Percentiles rank a stretch among this genome's conserved stretches.
Conservation (phyloP, 75 land plant species). For the Pseudotsuga menziesii region DNA sequence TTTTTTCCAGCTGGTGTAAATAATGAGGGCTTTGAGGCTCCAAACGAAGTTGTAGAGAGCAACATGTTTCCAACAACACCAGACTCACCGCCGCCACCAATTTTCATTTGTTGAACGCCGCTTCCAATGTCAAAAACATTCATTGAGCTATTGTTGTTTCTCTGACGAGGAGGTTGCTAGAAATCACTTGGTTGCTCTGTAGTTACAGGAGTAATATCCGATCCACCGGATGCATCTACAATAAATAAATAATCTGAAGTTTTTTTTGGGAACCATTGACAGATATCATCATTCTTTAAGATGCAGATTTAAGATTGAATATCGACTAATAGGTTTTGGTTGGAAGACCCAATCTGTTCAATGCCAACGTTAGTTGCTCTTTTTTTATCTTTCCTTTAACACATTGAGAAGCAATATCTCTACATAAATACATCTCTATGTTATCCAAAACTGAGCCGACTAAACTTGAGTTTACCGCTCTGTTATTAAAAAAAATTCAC, state of each 20-base stretch:
- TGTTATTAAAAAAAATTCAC: no score
- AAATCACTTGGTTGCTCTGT: conserved; percentile 75
- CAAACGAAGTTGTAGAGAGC: conserved; percentile 4
- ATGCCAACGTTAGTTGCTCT: no score
- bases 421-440: no score
- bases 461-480: no score
- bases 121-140: conserved; percentile 37
- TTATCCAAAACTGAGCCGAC: no score
- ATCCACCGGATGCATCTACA: conserved; percentile 48
- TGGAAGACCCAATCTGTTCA: no score
- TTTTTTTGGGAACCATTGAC: conserved; percentile 17
- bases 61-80: conserved; percentile 23
- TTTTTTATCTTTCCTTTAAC: no score
- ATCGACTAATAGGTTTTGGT: no score
- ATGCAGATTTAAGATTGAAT: neutral
- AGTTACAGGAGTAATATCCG: conserved; percentile 66
- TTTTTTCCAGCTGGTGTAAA: conserved; percentile 32
- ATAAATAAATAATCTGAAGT: conserved; percentile 52
- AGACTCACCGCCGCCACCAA: conserved; percentile 25
- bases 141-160: conserved; percentile 33
- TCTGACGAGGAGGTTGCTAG: conserved; percentile 63
- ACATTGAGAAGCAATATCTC: no score
- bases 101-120: conserved; percentile 31
- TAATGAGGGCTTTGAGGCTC: conserved; percentile 10
- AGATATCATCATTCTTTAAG: neutral